Conservation (phyloP, 306 rosid species). For the Canavalia ensiformis region DNA sequence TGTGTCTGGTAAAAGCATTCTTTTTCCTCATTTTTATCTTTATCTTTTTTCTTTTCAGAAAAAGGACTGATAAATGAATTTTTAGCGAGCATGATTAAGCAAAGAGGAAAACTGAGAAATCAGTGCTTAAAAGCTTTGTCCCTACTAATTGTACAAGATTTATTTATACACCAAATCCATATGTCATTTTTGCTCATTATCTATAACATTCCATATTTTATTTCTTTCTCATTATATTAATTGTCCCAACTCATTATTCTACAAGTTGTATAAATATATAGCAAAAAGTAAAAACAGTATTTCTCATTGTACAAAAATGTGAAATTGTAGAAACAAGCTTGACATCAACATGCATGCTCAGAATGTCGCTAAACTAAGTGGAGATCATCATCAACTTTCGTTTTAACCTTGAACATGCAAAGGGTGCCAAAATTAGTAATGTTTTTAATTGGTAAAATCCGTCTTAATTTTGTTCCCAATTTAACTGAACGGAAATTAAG, state of each 20-base stretch:
- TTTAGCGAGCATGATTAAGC: not conserved
- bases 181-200: no score
- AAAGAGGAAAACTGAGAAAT: not conserved
- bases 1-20: constrained; percentile 25
- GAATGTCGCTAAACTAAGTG: not conserved
- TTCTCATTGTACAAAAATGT: no score
- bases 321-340: not conserved
- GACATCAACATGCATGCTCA: not conserved
- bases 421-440: not conserved
- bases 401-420: not conserved
- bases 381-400: not conserved
- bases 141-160: not conserved
- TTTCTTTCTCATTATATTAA: no score
- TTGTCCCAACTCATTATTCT: no score
- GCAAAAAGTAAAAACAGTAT: no score
- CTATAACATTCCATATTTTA: no score
- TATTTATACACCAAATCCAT: no score
- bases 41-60: not conserved
- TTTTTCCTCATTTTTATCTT: not conserved
- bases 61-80: not conserved
- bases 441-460: not conserved
- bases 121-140: not conserved
- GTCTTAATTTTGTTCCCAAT: not conserved
- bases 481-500: not conserved
- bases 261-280: no score